These are phyloP conservation scores for Phytophthora foliorum DNA, from an alignment of 352 stramenopile species.

Conservation along the genomic window DNA sequence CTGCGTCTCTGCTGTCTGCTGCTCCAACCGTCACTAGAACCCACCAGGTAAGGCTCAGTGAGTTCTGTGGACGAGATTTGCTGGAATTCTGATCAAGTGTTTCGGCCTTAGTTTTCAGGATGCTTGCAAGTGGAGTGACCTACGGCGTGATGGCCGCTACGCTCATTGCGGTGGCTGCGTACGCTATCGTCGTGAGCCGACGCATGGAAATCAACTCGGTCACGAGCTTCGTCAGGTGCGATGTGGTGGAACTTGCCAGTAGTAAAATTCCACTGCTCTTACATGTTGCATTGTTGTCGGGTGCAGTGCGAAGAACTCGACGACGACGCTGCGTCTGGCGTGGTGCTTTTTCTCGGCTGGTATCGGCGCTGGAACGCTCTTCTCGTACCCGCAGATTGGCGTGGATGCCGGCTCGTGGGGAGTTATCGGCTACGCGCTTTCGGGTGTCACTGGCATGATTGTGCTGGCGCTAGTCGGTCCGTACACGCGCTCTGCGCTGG, in stretches of 20 bases:
- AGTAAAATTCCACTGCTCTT: neutral
- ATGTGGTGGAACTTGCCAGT: neutral
- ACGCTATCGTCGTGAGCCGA: conserved; percentile 75
- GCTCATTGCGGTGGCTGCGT: conserved; percentile 64
- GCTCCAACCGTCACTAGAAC: conserved; percentile 2
- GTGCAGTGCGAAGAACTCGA: conserved; percentile 67
- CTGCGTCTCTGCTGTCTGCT: conserved; percentile 17
- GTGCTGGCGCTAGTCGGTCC: conserved; percentile 58
- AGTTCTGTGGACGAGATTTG: neutral
- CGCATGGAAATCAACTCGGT: conserved; percentile 61
- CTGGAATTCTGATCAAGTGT: neutral
- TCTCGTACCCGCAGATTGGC: conserved; percentile 75
- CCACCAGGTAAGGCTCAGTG: conserved; percentile 16
- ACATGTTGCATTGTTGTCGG: neutral
- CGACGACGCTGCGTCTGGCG: conserved; percentile 53
- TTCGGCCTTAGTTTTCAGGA: conserved; percentile 21
- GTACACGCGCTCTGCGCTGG: conserved; percentile 56
- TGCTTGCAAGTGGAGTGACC: conserved; percentile 57
- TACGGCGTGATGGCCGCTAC: conserved; percentile 75
- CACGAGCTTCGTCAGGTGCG: conserved; percentile 73
- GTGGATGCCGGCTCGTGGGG: conserved; percentile 72
- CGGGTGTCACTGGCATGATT: conserved; percentile 52
- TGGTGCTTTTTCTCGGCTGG: conserved; percentile 79
- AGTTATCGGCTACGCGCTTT: conserved; percentile 78
- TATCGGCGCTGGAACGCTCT: conserved; percentile 78